Base-by-base conservation (phyloP, 352 stramenopile species). In the Phytophthora podocarpi region DNA sequence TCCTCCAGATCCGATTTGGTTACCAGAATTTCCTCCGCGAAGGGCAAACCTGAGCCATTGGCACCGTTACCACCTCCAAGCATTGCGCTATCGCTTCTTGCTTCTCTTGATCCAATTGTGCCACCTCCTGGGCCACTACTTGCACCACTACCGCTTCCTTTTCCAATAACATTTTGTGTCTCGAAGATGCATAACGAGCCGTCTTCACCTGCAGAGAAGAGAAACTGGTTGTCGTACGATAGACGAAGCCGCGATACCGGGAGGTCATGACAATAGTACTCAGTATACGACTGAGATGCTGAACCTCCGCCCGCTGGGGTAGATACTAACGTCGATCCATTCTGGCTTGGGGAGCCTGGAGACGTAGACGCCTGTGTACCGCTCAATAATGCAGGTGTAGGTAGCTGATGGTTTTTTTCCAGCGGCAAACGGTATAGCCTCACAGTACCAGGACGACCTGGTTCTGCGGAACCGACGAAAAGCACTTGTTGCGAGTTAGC, bases 1-100 rank as follows among this genome's bases (percentile, higher is more conserved):
- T 98, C 95, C 61, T 98, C 93, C 13, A 98, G 61, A 62, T 98
- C 93, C 0, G 82, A 93, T 32, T 97, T 96, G 26, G 93, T 98
- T 10, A 98, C 92, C 15, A 98, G 62, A 50, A 98, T 96, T 67
- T 98, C 94, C 59, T 98, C 92, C 0, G 87, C 80, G 32, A 95
- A 98, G 0, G 79, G 74, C 4, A 95, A 60, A 0, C 80, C 82
- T n/a, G 81, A 89, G 4, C 79, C 83, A 62, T 78, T 86, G 2
- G 55, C 76, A 31, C 68, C 74, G 12, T 56, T 78, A 8, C 57
- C 70, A 0, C 73, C 54, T 23, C 64, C 74, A 39, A 68, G 67
- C 46, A 74, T 70, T 15, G 54, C 26, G 28, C 59, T 73, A 60
- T 73, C 65, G 31, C 59, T 70, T 56, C 65, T 56, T 39, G 31